A percentile compares a stretch with the other conserved stretches of the same genome.
phyloP scores from a whole-genome alignment of 306 rosid genomes.

The Lathyrus aphaca region DNA sequence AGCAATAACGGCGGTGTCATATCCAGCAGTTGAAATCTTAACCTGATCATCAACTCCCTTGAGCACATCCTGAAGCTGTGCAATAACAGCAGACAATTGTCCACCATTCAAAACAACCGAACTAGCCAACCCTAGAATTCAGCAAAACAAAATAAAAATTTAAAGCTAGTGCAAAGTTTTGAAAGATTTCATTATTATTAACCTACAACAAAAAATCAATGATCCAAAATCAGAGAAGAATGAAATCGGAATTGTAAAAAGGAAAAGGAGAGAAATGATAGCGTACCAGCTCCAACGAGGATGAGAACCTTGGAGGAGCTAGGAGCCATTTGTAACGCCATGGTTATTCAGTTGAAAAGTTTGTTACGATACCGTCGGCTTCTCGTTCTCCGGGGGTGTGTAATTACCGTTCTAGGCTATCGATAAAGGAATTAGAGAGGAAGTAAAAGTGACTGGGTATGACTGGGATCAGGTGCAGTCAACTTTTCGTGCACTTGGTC shows the following conservation, averaged over 20 bases:
- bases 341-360: conserved; percentile 13
- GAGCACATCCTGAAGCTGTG: conserved; percentile 71
- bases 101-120: conserved; percentile 74
- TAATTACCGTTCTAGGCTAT: background rate
- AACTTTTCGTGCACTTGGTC: background rate
- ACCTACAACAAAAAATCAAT: background rate
- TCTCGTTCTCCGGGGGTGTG: background rate
- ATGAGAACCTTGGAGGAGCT: conserved; percentile 76
- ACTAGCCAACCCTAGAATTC: conserved; percentile 67
- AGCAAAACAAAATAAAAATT: background rate
- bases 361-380: background rate
- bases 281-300: conserved; percentile 75
- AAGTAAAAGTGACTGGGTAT: no score
- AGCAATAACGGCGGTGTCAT: conserved; percentile 53
- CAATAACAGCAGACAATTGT: conserved; percentile 60
- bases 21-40: conserved; percentile 54
- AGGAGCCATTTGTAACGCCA: conserved; percentile 71
- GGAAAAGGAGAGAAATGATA: no score
- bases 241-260: background rate
- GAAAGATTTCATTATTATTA: no score
- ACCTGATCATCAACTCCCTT: conserved; percentile 62
- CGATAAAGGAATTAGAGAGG: background rate
- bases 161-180: no score
- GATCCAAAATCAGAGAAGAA: background rate
- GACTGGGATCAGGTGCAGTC: background rate